phyloP scores from a whole-genome alignment of 1,284 basidiomycete species.

The Microbotryum intermedium region DNA sequence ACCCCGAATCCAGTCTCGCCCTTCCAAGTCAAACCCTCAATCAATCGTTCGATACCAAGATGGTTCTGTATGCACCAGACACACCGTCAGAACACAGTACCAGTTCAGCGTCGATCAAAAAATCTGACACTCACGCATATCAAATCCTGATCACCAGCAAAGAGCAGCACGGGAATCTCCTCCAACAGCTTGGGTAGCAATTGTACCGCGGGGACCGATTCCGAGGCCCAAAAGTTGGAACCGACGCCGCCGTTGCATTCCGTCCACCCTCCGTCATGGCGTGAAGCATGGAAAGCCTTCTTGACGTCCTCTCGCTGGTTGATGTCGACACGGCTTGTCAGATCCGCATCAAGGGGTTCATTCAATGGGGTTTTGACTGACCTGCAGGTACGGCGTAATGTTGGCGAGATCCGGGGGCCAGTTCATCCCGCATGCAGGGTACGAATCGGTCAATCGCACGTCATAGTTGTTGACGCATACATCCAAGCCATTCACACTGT shows the following conservation, averaged over 20 bases:
- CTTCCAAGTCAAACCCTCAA: slow-evolving; percentile 74
- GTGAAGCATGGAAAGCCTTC: slow-evolving; percentile 67
- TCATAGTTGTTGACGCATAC: slow-evolving; percentile 96
- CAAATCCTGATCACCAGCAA: slow-evolving; percentile 89
- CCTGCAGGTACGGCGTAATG: slow-evolving; percentile 69
- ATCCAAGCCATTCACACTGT: slow-evolving; percentile 58
- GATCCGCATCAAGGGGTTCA: no score
- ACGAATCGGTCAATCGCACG: slow-evolving; percentile 71
- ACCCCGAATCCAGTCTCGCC: slow-evolving; percentile 78
- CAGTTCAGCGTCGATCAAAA: not conserved
- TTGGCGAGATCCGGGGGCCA: slow-evolving; percentile 87
- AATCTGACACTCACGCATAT: slow-evolving; percentile 52
- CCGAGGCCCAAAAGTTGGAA: slow-evolving; percentile 50
- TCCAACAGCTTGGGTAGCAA: slow-evolving; percentile 71
- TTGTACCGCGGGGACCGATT: slow-evolving; percentile 62
- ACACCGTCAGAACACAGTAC: not conserved
- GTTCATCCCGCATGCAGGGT: slow-evolving; percentile 93
- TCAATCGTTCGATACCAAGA: slow-evolving; percentile 77
- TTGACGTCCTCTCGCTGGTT: slow-evolving; percentile 68
- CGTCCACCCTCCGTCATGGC: slow-evolving; percentile 72
- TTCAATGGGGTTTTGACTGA: slow-evolving; percentile 46
- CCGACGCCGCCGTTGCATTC: slow-evolving; percentile 75
- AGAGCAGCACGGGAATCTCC: slow-evolving; percentile 73
- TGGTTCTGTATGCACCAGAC: slow-evolving; percentile 51
- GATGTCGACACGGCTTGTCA: not conserved